A percentile compares a stretch with the other conserved stretches of the same genome.
Evolutionary conservation across 2,329 filamentous ascomycete species (phyloP).

Genomic region (Cytospora piceae): DNA sequence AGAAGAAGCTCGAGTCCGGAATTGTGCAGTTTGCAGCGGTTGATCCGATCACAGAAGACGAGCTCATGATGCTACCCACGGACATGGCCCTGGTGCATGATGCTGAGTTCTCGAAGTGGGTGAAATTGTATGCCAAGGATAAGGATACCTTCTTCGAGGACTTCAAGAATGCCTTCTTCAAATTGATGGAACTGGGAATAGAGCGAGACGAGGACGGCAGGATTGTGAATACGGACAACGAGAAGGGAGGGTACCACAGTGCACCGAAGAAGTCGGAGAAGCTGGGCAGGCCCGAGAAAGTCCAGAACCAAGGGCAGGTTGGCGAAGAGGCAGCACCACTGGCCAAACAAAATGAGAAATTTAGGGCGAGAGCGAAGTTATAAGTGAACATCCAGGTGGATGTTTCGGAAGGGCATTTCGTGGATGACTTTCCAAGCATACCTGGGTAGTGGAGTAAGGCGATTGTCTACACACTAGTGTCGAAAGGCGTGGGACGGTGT

Average conservation of each 20-base stretch:
- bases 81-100: conserved; percentile 63
- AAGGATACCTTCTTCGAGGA: conserved; percentile 65
- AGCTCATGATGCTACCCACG: conserved; percentile 69
- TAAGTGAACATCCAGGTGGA: conserved; percentile 31
- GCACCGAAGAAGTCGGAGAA: conserved; percentile 40
- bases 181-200: conserved; percentile 65
- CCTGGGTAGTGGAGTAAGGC: not conserved
- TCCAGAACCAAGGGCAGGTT: conserved; percentile 37
- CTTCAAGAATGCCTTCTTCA: conserved; percentile 61
- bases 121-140: conserved; percentile 62
- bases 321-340: conserved; percentile 46
- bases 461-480: not conserved
- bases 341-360: conserved; percentile 43
- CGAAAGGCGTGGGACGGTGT: not conserved
- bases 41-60: conserved; percentile 59
- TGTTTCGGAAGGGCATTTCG: not conserved
- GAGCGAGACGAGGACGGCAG: conserved; percentile 55
- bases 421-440: not conserved
- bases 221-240: conserved; percentile 60
- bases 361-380: conserved; percentile 43
- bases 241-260: conserved; percentile 45
- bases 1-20: conserved; percentile 55
- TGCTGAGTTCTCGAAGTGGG: conserved; percentile 56
- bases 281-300: conserved; percentile 39
- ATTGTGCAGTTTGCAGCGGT: conserved; percentile 62